Evolutionary conservation across 352 stramenopile species (phyloP), one percentile per base, ranked within the genome.

Genomic region (Phytophthora nicotianae): DNA sequence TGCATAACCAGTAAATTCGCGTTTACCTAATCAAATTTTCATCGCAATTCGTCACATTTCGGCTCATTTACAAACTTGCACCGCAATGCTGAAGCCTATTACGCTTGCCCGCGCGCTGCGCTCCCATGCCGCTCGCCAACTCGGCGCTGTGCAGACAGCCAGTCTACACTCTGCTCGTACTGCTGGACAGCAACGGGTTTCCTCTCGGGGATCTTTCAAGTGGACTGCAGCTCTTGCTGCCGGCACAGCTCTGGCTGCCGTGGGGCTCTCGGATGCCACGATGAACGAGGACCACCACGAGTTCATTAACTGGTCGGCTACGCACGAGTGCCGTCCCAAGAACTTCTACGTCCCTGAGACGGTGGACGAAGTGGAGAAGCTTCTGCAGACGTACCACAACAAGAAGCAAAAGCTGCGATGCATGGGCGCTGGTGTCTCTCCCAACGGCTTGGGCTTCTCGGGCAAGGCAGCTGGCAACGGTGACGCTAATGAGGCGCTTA

Each of bases 381-480:
- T 95, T 32, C 69, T 95, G 13, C 48, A 73, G 21, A 42, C 67
- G 43, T 87, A 90, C 60, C 84, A 93, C 53, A 50, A 53, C 26
- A 79, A 87, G 37, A 81, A 83, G 65, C 77, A 88, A 43, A 89
- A 95, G 40, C 70, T 98, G 47, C 95, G 97, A 32, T 96, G 90
- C 46, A 94, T 99, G 72, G 97, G 97, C 7, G 98, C 96, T 0
- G 96, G 95, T 2, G 86, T 99, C 7, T 98, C 92, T 41, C 97
- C 97, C 1, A 99, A 99, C 74, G 97, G 96, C 19, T 65, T 99
- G 19, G 92, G 90, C 2, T 97, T 99, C 68, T 89, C 80, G 11
- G 74, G 70, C 10, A 72, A 63, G 29, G 19, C 27, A 0, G 50
- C 60, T 0, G 58, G 72, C 2, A 51, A 75, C 19, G 49, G 58